Conservation (phyloP, 2,329 filamentous ascomycete genomes). For the Pezicula carpinea region DNA sequence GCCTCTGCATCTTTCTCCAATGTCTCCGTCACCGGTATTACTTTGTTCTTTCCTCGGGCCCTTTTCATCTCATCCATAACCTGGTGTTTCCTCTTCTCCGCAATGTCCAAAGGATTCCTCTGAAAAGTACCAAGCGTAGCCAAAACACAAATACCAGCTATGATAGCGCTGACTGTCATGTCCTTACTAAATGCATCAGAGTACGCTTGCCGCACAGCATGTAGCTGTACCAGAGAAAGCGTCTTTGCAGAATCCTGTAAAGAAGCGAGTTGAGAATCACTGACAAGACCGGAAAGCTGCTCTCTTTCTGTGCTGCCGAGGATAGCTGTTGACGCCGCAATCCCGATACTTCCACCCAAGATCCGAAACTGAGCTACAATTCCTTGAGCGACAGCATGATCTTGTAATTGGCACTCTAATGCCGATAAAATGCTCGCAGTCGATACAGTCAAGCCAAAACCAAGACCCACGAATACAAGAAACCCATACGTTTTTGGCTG, state of each 20-base stretch:
- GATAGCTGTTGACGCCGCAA: conserved; percentile 51
- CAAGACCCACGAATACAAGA: conserved; percentile 51
- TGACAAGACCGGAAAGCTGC: conserved; percentile 1
- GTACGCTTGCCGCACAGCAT: conserved; percentile 7
- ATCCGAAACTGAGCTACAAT: conserved; percentile 55
- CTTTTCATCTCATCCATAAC: not conserved
- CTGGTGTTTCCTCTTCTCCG: conserved; percentile 1
- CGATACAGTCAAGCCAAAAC: conserved; percentile 41
- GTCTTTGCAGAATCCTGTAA: not conserved
- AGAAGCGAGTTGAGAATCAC: conserved; percentile 1
- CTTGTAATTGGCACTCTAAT: conserved; percentile 41
- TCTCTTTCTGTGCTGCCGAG: conserved; percentile 35
- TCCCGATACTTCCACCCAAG: conserved; percentile 52
- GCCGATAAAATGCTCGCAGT: conserved; percentile 45
- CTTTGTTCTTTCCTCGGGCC: not conserved
- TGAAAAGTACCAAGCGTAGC: conserved; percentile 5
- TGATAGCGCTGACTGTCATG: conserved; percentile 6
- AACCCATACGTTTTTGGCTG: conserved; percentile 37
- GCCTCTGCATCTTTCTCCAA: too few species aligned
- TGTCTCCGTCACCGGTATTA: too few species aligned
- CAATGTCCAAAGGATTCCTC: conserved; percentile 2
- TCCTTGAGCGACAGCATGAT: conserved; percentile 48
- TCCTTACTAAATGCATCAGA: conserved; percentile 7
- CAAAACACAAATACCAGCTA: conserved; percentile 7
- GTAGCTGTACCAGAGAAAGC: not conserved